Evolutionary conservation across 2,329 filamentous ascomycete species (phyloP), one percentile per base, ranked within the genome.

Genomic region (Sarocladium kiliense): DNA sequence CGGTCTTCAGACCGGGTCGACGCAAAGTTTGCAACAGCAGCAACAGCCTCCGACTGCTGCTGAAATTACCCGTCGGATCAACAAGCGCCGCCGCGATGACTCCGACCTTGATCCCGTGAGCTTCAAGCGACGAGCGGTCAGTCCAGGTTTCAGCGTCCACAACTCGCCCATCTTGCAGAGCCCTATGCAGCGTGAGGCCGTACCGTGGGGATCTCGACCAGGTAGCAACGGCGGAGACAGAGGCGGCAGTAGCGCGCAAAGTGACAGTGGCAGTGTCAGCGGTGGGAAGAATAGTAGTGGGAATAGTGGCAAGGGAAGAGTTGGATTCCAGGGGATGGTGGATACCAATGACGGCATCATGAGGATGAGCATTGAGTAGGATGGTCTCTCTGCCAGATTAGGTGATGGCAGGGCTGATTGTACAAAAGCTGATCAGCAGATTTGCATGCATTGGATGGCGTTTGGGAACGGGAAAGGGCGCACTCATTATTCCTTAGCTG

Each of bases 291-390:
- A 44, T 10, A 49, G 39, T 21, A 61, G 44, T n/a, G 36, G 42
- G 10, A 30, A 32, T n/a, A 26, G 41, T 42, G 74, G 78, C 62
- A 81, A 79, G 67, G 86, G 77, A 59, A 71, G 89, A 32, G 78
- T 96, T 14, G 91, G 91, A 9, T 80, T 95, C 62, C 92, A 97
- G 71, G 91, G 92, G 1, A 97, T 97, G 92, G 88, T 84, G 18
- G 93, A 97, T 71, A 93, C 93, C n/a, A 91, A 91, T 67, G 93
- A 97, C 68, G 89, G 91, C 1, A 78, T 97, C 60, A 96, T 96
- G 87, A 91, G 93, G 64, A 94, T 97, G 89, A 96, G 89, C 70
- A 96, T 97, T 65, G 92, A 97, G 69, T 96, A 74, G 47, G 26
- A 21, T 36, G 7, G 11, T 30, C 27, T 6, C 11, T 19, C 25